Base-by-base conservation (phyloP, 371 early-diverging fungal genomes). In the Apophysomyces ossiformis region DNA sequence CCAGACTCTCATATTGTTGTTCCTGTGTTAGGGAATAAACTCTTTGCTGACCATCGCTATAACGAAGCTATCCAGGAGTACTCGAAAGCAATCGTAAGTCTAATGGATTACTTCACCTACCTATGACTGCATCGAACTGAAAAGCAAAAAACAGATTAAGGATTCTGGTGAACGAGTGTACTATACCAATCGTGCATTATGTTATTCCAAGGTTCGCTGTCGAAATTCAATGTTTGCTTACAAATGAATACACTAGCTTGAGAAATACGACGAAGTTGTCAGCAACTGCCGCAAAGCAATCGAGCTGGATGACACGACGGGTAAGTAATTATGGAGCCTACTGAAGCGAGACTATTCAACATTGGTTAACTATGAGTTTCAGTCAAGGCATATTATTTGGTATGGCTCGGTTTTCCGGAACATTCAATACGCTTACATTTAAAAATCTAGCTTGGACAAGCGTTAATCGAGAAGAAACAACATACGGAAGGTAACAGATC, bases 131-230 rank as follows among this genome's bases (percentile, higher is more conserved):
- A 26, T 26, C 32, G 32, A 26, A 2, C 32, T 26, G 32, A 26
- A 3, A 26, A 26, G 32, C 1, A 41, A 15, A 37, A 57, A 60
- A 57, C 71, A 89, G 88, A 90, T 90, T 58, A 82, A 91, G 65
- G 84, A 90, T 66, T 85, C 88, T 1, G 73, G 63, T 37, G 85
- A 89, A 39, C 79, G 88, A 13, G 73, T 87, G 6, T 92, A 91
- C 70, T 93, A 88, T 70, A 90, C 92, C 15, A 95, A 95, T 71
- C 80, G 94, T 39, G 92, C 94, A 32, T 76, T 92, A 18, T 89
- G 89, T 67, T 90, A 86, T 68, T 84, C 89, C 37, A 89, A 89
- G 82, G 88, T 86, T 70, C 16, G 59, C 54, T 18, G n/a, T 50
- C 8, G 8, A 4, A 7, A 21, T 50, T 5, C 18, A 18, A 21